Evolutionary conservation across 1,284 basidiomycete species (phyloP), one percentile per base, ranked within the genome.

Genomic region (Neolentinus lepideus): DNA sequence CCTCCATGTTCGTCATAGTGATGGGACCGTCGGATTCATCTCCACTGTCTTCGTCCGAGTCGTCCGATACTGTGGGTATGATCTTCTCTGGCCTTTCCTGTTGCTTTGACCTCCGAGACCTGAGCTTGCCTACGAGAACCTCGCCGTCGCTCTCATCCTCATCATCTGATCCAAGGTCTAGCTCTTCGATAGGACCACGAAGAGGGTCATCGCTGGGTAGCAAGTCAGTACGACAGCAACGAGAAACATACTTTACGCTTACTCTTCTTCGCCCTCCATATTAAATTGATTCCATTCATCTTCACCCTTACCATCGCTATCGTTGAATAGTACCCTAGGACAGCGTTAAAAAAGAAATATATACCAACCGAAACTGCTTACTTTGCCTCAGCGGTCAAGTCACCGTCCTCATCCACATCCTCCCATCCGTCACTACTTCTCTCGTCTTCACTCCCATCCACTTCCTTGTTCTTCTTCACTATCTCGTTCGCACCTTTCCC

Each of bases 1-100:
- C 80, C 61, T 88, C 90, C 77, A 91, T 88, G 62, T 90, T 92
- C 25, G 77, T 79, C 68, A 83, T 82, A 8, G 88, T 92, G 26
- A 84, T 70, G 48, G 74, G 84, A 2, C 71, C 83, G 56, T 83
- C 85, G 26, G 84, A 77, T 45, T 73, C 71, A 19, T 74, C 71
- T 9, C 62, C 63, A 24, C 64, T 67, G 19, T 79, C 81, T 19
- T 84, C 69, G 56, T 63, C 75, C 47, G 75, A 74, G 31, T 65
- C 72, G 50, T 78, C 76, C 14, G 47, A 50, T 11, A 66, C 71
- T 9, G 76, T 78, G 4, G 79, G 76, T 51, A 81, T 78, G 35
- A 79, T 76, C 67, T 80, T 80, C 24, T 62, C 51, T 0, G 78
- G 77, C 2, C 74, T 73, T 58, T 75, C 72, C 54, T 67, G 66